phyloP scores from a whole-genome alignment of 805 yeast species.

The Metschnikowia baotianmanensis region DNA sequence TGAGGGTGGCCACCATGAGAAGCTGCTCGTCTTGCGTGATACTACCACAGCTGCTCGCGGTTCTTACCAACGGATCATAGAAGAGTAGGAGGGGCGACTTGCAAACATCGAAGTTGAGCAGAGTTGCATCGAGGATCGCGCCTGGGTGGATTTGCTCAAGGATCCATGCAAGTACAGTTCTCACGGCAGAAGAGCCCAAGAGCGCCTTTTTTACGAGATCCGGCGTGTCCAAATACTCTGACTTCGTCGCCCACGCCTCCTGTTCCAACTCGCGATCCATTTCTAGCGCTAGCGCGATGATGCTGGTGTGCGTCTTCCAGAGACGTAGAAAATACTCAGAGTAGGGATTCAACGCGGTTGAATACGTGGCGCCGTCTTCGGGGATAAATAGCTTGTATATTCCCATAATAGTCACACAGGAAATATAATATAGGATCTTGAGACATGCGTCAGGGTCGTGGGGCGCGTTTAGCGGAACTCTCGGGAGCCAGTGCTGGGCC shows the following conservation, averaged over 20 bases:
- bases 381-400: conserved; percentile 33
- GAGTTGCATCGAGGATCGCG: conserved; percentile 3
- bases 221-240: conserved; percentile 29
- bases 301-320: conserved; percentile 67
- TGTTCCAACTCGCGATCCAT: conserved; percentile 38
- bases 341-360: conserved; percentile 59
- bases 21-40: conserved; percentile 56
- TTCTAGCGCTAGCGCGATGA: conserved; percentile 59
- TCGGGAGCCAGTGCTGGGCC: conserved; percentile 29
- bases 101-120: conserved; percentile 49
- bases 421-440: conserved; percentile 29
- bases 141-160: conserved; percentile 39
- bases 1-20: conserved; percentile 51
- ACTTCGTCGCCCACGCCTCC: conserved; percentile 26
- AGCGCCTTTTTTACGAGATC: conserved; percentile 34
- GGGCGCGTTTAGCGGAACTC: conserved; percentile 8
- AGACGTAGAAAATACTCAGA: conserved; percentile 51
- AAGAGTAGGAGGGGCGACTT: conserved; percentile 59
- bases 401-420: conserved; percentile 32
- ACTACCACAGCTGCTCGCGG: conserved; percentile 55
- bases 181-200: conserved; percentile 61
- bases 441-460: conserved; percentile 22
- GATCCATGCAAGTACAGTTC: conserved; percentile 60
- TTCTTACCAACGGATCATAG: conserved; percentile 66
- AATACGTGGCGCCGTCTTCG: conserved; percentile 25